Evolutionary conservation across 139 green algal genomes (phyloP).

Genomic region (Coelastrella sp.): DNA sequence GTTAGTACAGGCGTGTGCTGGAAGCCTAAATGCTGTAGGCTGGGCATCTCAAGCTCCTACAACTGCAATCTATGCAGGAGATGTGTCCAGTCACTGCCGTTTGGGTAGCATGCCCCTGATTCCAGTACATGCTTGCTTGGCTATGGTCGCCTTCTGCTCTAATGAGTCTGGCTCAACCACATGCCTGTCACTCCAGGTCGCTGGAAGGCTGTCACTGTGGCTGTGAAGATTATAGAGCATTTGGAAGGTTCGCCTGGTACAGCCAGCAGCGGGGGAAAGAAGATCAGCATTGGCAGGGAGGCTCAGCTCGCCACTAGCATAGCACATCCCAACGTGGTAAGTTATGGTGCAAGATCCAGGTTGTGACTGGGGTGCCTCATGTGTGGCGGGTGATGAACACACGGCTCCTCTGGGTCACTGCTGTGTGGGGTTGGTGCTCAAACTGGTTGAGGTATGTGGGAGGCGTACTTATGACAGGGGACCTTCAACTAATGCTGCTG

Average conservation of each 20-base stretch:
- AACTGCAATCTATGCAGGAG: not conserved
- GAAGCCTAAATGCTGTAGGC: not conserved
- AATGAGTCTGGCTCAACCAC: too few relatives aligned
- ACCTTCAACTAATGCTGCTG: not conserved
- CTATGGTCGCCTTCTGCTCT: not conserved
- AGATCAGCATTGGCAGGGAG: slow-evolving; percentile 36
- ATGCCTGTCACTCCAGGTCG: not conserved
- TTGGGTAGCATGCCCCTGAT: not conserved
- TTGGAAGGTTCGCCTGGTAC: slow-evolving; percentile 1
- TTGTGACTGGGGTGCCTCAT: not conserved
- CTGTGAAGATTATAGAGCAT: slow-evolving; percentile 49
- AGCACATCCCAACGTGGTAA: slow-evolving; percentile 40
- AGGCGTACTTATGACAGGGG: not conserved
- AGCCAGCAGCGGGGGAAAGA: slow-evolving; percentile 37
- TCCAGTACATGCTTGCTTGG: not conserved
- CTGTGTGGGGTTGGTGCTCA: too few relatives aligned
- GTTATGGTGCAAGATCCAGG: not conserved
- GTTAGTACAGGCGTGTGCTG: not conserved
- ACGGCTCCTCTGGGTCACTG: too few relatives aligned
- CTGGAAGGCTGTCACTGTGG: slow-evolving; percentile 41
- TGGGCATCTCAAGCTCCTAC: too few relatives aligned
- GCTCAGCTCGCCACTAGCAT: slow-evolving; percentile 31
- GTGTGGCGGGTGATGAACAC: too few relatives aligned
- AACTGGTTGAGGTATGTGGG: too few relatives aligned
- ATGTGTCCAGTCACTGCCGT: not conserved